Evolutionary conservation across 2,329 filamentous ascomycete species (phyloP), one percentile per base, ranked within the genome.

Genomic region (Aureobasidium lini): DNA sequence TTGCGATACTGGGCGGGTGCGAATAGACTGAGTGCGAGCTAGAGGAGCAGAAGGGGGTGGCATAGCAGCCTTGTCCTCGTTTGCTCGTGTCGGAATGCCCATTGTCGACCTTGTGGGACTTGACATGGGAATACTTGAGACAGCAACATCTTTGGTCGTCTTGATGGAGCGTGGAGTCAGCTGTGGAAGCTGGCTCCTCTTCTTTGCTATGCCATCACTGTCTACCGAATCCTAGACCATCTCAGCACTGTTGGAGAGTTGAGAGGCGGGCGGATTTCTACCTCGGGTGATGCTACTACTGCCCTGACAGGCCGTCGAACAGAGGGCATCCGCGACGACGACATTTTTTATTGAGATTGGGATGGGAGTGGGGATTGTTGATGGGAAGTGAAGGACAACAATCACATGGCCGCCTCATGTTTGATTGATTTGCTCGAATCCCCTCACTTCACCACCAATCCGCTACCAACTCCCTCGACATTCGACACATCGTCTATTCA

Each of bases 181-280:
- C 40, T 58, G 54, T 49, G 54, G 54, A 34, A 58, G 54, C 29
- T 58, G 54, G n/a, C 54, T 58, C 36, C 36, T 58, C 44, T 48
- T 58, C 36, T 57, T 47, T 6, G 36, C 53, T 4, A 31, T 39
- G 32, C 16, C 34, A 16, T 39, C 31, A 15, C 36, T 42, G 16
- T 43, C 52, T 56, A 28, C 52, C 29, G 40, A 44, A 18, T 56
- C 52, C 52, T 56, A 37, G 16, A 48, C 54, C 54, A 42, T 58
- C 54, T 58, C 54, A 58, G 54, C 54, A 29, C 54, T 58, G 54
- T 58, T 58, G 54, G 29, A 58, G 54, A 43, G 43, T 58, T 48
- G 54, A 58, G 54, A 48, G 43, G 43, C 23, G 10, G 7, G 40
- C 28, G 44, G 36, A 58, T 8, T 23, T 15, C 54, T 58, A 58